Base-by-base conservation (phyloP, 176 grass and related monocot species). In the Bolboschoenus planiculmis region DNA sequence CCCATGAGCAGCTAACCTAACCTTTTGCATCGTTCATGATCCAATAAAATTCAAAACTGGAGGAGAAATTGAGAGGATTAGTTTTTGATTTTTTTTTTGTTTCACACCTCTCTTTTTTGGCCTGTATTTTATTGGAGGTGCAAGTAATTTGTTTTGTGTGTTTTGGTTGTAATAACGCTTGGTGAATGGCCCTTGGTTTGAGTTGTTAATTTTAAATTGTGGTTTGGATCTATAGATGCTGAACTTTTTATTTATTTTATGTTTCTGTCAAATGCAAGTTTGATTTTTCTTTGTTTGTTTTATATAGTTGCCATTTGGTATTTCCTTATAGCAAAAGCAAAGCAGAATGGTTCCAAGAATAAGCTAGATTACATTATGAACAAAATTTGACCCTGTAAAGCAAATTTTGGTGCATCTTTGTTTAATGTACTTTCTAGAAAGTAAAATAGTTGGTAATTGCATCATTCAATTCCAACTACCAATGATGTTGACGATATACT, bases 61-160 rank as follows among this genome's bases (percentile, higher is more conserved):
- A 76, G 72, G 46, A 23, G 65, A 77, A 77, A 53, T 53, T 30
- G 72, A 77, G 72, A 77, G 46, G 13, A 53, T 27, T 50, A 68
- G 46, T 26, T 20, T 77, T 77, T 53, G 10, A 10, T 20, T 77
- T 33, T 77, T 77, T 20, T 77, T 33, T 77, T 77, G 46, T 77
- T 53, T 51, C 15, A 77, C 65, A 43, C 36, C 65, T 77, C 72
- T 75, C 40, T 20, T n/a, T 53, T 77, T 53, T 33, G 13, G 27
- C 15, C 27, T 31, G 46, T 53, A 77, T 77, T 77, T 44, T 77
- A 53, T 77, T 77, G 46, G 72, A 10, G 26, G 10, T 53, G 72
- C 72, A 77, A 50, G 13, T 23, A 51, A 18, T 44, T 77, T 77
- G 46, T 77, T 70, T 27, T n/a, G 64, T 68, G 36, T 31, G 46